Conservation (phyloP, 192 early-diverging fungal genomes). For the Haplosporangium gracile region DNA sequence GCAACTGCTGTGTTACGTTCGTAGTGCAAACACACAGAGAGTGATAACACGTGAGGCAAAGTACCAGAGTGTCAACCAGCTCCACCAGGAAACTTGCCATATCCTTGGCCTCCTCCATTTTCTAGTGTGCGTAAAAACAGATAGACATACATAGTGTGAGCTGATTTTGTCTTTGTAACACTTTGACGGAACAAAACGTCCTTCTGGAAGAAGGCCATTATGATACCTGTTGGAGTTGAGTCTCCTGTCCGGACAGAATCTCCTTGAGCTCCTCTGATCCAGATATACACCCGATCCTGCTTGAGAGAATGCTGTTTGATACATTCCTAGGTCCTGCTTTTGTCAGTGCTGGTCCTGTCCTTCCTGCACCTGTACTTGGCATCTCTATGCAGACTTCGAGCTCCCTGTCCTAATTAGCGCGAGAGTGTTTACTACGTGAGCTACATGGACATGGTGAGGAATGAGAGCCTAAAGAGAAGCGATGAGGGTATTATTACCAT, state of each 20-base stretch:
- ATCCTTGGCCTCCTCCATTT: conserved; percentile 38
- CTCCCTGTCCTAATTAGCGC: conserved; percentile 25
- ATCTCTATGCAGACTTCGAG: conserved; percentile 42
- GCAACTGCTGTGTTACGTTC: background rate
- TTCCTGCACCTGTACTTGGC: background rate
- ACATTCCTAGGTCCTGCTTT: background rate
- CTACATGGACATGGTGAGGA: no score
- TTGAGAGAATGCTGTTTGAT: background rate
- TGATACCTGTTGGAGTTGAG: conserved; percentile 42
- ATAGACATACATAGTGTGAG: no score
- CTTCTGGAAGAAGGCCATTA: background rate
- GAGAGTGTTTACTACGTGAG: background rate
- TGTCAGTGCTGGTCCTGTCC: background rate
- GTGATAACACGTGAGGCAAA: background rate
- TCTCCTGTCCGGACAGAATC: conserved; percentile 36
- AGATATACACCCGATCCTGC: conserved; percentile 16
- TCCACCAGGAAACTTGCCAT: conserved; percentile 46
- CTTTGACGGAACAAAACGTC: no score
- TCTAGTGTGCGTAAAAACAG: conserved; percentile 6
- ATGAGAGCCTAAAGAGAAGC: no score
- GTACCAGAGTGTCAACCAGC: conserved; percentile 24
- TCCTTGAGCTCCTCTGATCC: conserved; percentile 40
- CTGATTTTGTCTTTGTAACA: background rate
- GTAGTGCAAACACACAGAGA: background rate
- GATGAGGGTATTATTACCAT: conserved; percentile 18